Percentiles rank a stretch among this genome's conserved stretches.
These are phyloP conservation scores for Fagopyrum homotropicum DNA, from an alignment of 148 eudicot species.

Conservation along the genomic window DNA sequence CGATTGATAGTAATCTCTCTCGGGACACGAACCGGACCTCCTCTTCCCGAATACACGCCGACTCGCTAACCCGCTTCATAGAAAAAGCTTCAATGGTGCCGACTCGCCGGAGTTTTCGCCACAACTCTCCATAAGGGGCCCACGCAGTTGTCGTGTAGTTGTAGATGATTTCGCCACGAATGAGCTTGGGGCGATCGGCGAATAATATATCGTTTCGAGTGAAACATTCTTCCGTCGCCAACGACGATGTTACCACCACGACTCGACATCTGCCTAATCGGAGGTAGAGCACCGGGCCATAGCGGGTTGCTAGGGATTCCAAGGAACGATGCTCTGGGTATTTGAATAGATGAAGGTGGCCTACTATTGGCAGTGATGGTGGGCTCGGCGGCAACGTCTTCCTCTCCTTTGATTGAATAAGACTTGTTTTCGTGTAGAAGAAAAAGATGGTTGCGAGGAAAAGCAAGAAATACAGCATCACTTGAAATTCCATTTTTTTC, in stretches of 20 bases:
- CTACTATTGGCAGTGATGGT: slow-evolving; percentile 24
- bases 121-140: slow-evolving; percentile 13
- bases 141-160: slow-evolving; percentile 22
- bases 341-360: slow-evolving; percentile 37
- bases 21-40: slow-evolving; percentile 20
- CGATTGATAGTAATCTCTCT: neutral
- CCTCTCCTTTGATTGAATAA: neutral
- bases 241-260: slow-evolving; percentile 20
- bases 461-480: neutral
- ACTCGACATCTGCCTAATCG: slow-evolving; percentile 11
- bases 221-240: slow-evolving; percentile 21
- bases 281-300: slow-evolving; percentile 24
- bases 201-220: slow-evolving; percentile 29
- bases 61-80: slow-evolving; percentile 19
- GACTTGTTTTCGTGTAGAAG: neutral
- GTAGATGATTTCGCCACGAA: slow-evolving; percentile 21
- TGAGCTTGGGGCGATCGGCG: slow-evolving; percentile 35
- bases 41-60: slow-evolving; percentile 15
- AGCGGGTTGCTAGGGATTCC: slow-evolving; percentile 2
- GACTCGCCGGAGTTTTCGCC: no score
- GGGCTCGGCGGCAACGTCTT: slow-evolving; percentile 25
- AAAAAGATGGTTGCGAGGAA: neutral
- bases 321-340: slow-evolving; percentile 25
- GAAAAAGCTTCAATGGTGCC: slow-evolving; percentile 19
- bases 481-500: no score